Conservation (phyloP, 2,329 filamentous ascomycete species). For the Scedosporium dehoogii region DNA sequence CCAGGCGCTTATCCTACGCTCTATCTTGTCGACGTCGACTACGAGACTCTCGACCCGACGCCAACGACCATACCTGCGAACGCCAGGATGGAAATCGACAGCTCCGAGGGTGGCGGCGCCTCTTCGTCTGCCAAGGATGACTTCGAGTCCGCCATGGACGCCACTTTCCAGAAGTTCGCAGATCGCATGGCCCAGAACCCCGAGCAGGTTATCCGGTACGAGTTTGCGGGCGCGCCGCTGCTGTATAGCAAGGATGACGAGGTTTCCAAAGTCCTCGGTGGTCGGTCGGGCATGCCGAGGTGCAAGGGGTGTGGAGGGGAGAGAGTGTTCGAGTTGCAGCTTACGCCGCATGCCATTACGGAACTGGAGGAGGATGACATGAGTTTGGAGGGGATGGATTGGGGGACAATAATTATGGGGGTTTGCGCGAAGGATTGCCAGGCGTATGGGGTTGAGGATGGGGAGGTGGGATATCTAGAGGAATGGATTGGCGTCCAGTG, state of each 20-base stretch:
- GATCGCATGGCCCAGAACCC: constrained; percentile 71
- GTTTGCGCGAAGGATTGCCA: constrained; percentile 76
- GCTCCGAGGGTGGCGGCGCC: constrained; percentile 15
- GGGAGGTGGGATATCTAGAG: constrained; percentile 69
- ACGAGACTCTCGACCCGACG: constrained; percentile 67
- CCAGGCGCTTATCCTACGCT: constrained; percentile 65
- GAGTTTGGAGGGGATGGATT: constrained; percentile 84
- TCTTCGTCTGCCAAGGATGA: constrained; percentile 38
- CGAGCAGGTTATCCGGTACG: constrained; percentile 73
- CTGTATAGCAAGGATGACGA: constrained; percentile 72
- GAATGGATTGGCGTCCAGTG: constrained; percentile 98
- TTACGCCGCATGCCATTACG: constrained; percentile 82
- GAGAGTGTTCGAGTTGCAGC: constrained; percentile 82
- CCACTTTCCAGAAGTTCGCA: constrained; percentile 70
- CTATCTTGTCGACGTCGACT: constrained; percentile 81
- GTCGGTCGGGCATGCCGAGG: constrained; percentile 49
- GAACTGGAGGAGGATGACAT: constrained; percentile 73
- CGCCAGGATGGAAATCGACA: constrained; percentile 37
- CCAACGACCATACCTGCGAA: constrained; percentile 42
- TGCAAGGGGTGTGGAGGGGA: constrained; percentile 67
- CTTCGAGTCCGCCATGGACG: constrained; percentile 68
- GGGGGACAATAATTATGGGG: constrained; percentile 84
- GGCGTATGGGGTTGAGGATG: constrained; percentile 44
- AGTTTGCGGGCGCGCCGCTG: constrained; percentile 62
- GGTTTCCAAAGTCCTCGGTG: constrained; percentile 55